These are phyloP conservation scores for Boletus sp. DNA, from an alignment of 1,284 basidiomycete genomes.

Conservation along the genomic window DNA sequence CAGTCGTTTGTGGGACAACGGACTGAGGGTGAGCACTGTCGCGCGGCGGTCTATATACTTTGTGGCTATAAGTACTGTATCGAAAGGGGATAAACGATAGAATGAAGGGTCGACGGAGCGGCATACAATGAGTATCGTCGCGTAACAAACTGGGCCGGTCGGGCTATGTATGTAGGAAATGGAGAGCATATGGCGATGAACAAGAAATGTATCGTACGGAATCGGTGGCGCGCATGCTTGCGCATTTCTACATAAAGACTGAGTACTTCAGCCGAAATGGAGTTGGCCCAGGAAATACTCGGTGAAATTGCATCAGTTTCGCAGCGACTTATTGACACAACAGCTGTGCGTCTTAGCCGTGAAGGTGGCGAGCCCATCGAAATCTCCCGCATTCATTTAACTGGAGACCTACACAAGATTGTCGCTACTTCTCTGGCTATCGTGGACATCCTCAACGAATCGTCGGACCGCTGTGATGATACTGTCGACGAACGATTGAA, in stretches of 20 bases:
- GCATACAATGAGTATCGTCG: too few species aligned
- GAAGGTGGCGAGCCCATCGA: background rate
- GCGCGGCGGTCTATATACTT: too few species aligned
- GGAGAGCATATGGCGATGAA: too few species aligned
- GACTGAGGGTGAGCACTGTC: background rate
- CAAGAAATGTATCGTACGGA: too few species aligned
- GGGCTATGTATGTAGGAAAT: too few species aligned
- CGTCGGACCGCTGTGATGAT: background rate
- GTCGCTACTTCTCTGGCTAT: constrained; percentile 1
- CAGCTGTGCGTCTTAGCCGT: background rate
- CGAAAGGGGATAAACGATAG: too few species aligned
- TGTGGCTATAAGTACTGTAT: too few species aligned
- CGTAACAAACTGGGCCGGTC: too few species aligned
- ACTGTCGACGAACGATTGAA: background rate
- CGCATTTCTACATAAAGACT: too few species aligned
- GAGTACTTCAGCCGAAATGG: background rate
- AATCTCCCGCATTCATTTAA: background rate
- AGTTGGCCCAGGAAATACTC: background rate
- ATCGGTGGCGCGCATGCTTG: too few species aligned
- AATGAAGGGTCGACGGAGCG: too few species aligned
- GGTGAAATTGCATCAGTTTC: background rate
- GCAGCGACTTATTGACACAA: background rate
- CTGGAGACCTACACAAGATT: background rate
- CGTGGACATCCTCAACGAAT: background rate
- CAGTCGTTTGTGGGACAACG: too few species aligned